Conservation (phyloP, 257 asterid species). For the Fraxinus pennsylvanica region DNA sequence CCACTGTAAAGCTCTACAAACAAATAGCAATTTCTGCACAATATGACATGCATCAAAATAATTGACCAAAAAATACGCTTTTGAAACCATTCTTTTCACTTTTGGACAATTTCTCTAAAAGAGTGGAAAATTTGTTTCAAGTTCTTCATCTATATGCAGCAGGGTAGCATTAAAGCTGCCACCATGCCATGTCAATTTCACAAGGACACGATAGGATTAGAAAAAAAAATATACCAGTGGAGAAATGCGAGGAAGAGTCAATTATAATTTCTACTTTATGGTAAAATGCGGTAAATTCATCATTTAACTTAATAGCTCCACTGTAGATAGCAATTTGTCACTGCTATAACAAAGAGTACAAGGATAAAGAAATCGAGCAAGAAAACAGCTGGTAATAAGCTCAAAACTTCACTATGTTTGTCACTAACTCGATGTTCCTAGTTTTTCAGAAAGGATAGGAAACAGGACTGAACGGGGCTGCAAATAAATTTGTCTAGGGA, state of each 20-base stretch:
- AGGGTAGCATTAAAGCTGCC: not conserved
- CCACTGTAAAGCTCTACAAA: not conserved
- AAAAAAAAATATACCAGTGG: not conserved
- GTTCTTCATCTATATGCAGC: not conserved
- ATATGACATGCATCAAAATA: not conserved
- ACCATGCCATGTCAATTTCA: not conserved
- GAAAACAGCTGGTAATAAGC: not conserved
- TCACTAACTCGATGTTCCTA: not conserved
- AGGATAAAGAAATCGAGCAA: not conserved
- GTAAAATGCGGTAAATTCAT: not conserved
- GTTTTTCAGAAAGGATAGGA: slow-evolving; percentile 11
- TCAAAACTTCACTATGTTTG: not conserved
- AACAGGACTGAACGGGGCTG: not conserved
- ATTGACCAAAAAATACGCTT: not conserved
- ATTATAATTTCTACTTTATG: not conserved
- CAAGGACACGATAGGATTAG: not conserved
- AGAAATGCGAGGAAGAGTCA: not conserved
- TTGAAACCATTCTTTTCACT: not conserved
- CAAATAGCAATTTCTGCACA: not conserved
- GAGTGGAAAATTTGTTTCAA: not conserved
- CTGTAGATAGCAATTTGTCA: not conserved
- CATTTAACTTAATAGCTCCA: not conserved
- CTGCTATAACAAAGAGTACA: not conserved
- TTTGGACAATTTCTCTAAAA: not conserved
- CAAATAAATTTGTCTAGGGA: not conserved